Evolutionary conservation across 176 grass and related monocot genomes (phyloP).

Genomic region (Oryza officinalis): DNA sequence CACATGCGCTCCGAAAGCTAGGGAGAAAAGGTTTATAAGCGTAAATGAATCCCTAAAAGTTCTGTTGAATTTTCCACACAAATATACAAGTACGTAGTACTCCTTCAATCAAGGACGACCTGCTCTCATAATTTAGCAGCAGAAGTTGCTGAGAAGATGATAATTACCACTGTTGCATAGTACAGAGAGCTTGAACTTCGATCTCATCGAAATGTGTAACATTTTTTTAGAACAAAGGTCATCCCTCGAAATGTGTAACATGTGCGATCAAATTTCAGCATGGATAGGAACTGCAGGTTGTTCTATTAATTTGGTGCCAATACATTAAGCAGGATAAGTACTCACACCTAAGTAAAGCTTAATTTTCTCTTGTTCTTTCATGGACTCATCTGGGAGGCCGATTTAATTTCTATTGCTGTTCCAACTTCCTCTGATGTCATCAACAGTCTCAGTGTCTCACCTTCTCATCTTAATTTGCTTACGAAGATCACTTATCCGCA

Average conservation of each 20-base stretch:
- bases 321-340: not conserved
- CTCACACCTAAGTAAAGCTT: constrained; percentile 8
- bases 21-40: too few species aligned
- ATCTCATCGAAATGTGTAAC: not conserved
- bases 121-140: not conserved
- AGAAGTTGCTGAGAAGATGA: not conserved
- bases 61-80: not conserved
- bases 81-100: not conserved
- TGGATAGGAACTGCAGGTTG: not conserved
- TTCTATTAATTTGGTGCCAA: not conserved
- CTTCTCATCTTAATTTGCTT: not conserved
- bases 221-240: too few species aligned
- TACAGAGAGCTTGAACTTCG: not conserved
- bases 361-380: not conserved
- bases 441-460: not conserved
- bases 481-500: constrained; percentile 20
- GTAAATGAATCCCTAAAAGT: too few species aligned
- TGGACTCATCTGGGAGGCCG: constrained; percentile 2
- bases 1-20: not conserved
- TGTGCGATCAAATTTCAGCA: not conserved
- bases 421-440: constrained; percentile 16
- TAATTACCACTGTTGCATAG: not conserved
- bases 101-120: too few species aligned
- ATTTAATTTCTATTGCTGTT: constrained; percentile 1
- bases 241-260: not conserved